Evolutionary conservation across 2,329 filamentous ascomycete genomes (phyloP).

Genomic region (Chaetomium sp.): DNA sequence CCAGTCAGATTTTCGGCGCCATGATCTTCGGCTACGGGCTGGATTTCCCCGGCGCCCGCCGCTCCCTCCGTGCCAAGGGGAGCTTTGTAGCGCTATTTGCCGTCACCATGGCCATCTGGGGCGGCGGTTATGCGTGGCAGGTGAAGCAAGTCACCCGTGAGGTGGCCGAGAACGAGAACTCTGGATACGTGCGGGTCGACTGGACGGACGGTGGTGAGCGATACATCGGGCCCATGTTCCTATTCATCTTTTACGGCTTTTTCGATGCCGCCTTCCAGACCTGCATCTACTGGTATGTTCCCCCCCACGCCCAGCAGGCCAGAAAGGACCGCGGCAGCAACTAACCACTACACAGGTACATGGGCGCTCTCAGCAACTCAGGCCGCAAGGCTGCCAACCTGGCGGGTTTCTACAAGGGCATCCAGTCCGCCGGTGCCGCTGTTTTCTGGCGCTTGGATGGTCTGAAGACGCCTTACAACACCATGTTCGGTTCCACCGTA

Average conservation of each 20-base stretch:
- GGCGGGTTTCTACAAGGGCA: conserved; percentile 58
- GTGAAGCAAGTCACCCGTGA: conserved; percentile 58
- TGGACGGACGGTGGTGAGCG: conserved; percentile 61
- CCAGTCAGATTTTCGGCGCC: conserved; percentile 76
- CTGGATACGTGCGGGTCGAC: conserved; percentile 50
- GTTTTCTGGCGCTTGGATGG: conserved; percentile 73
- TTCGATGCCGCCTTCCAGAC: conserved; percentile 92
- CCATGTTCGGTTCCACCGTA: conserved; percentile 65
- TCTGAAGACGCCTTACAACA: conserved; percentile 63
- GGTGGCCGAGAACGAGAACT: conserved; percentile 34
- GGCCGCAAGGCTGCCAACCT: conserved; percentile 89
- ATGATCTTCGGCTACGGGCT: conserved; percentile 71
- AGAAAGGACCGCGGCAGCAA: not conserved
- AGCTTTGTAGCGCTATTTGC: conserved; percentile 64
- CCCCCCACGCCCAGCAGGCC: conserved; percentile 25
- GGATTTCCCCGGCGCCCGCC: conserved; percentile 61
- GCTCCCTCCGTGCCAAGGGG: conserved; percentile 67
- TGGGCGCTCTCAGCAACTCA: conserved; percentile 92
- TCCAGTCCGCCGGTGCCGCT: conserved; percentile 84
- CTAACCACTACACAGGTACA: conserved; percentile 63
- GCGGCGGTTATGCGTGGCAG: conserved; percentile 79
- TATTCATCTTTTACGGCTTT: conserved; percentile 89
- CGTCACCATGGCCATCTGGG: conserved; percentile 79
- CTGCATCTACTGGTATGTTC: conserved; percentile 85
- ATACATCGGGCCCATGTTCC: conserved; percentile 79